Evolutionary conservation across 2,329 filamentous ascomycete species (phyloP), one percentile per base, ranked within the genome.

Genomic region (Penicillium palitans): DNA sequence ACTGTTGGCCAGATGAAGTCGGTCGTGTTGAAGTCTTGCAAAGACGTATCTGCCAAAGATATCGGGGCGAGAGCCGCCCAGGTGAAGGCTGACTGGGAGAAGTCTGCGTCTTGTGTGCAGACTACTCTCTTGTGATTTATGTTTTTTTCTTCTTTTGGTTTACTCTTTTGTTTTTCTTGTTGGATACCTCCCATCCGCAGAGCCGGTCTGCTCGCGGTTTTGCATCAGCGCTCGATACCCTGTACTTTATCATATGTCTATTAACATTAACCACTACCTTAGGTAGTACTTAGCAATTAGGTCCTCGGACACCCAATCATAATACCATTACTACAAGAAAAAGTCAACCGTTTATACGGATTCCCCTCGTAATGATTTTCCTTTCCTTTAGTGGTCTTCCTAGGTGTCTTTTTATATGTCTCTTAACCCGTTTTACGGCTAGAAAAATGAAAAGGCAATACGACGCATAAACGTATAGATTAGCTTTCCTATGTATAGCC

Each of bases 11-110:
- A 76, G 60, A 67, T 77, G 52, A 77, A 77, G 56, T 78, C 78
- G 5, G 72, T 82, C 15, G 78, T 82, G 42, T 72, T 82, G 57
- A 78, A 76, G 60, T 76, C 75, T n/a, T 73, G 68, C 44, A 67
- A 65, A 33, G 68, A 74, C 52, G 68, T 76, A 44, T 74, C 71
- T 19, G 65, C 69, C 19, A 74, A 70, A 55, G 72, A 76, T 6
- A 73, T 77, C 33, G 68, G 64, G n/a, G 57, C 66, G 12, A 75
- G 68, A 60, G 72, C 72, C 35, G 58, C 62, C 41, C 61, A 67
- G 40, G 52, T 74, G 50, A 69, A 69, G 50, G 61, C 68, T 25
- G 70, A 66, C 12, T 69, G 60, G 65, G 66, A 68, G 12, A 63
- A 66, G 42, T 55, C 66, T 52, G 31, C 50, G 1, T 27, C 57